phyloP scores from a whole-genome alignment of 2,329 filamentous ascomycete species.

The Pleoardoris graminearum region DNA sequence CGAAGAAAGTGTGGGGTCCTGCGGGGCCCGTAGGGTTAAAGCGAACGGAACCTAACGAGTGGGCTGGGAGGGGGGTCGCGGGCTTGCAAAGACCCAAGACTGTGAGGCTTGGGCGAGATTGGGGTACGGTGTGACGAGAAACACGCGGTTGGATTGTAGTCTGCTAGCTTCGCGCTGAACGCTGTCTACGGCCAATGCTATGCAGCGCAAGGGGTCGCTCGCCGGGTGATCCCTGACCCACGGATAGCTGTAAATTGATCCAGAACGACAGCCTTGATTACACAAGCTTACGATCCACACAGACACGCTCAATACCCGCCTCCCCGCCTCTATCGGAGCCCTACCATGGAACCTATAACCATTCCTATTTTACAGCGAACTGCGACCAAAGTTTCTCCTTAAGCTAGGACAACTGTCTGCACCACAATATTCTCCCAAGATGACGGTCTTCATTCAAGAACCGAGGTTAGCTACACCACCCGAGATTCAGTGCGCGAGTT shows the following conservation, averaged over 20 bases:
- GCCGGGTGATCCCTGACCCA: too few species aligned
- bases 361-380: too few species aligned
- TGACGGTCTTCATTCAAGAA: not conserved
- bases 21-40: conserved; percentile 8
- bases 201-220: too few species aligned
- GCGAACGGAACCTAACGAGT: not conserved
- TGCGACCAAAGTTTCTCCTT: not conserved
- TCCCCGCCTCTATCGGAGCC: too few species aligned
- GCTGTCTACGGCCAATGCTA: too few species aligned
- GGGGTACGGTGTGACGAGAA: not conserved
- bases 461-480: not conserved
- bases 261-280: too few species aligned
- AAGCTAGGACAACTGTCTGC: not conserved
- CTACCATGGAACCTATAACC: too few species aligned
- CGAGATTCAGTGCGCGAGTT: not conserved
- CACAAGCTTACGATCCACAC: too few species aligned
- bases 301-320: too few species aligned
- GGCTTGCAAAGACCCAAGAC: conserved; percentile 12
- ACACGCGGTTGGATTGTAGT: not conserved
- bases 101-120: conserved; percentile 7
- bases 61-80: conserved; percentile 2
- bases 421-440: not conserved
- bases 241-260: too few species aligned
- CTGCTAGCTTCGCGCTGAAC: too few species aligned
- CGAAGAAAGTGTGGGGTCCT: conserved; percentile 12